Evolutionary conservation across 352 stramenopile genomes (phyloP).

Genomic region (Phytophthora pluvialis): DNA sequence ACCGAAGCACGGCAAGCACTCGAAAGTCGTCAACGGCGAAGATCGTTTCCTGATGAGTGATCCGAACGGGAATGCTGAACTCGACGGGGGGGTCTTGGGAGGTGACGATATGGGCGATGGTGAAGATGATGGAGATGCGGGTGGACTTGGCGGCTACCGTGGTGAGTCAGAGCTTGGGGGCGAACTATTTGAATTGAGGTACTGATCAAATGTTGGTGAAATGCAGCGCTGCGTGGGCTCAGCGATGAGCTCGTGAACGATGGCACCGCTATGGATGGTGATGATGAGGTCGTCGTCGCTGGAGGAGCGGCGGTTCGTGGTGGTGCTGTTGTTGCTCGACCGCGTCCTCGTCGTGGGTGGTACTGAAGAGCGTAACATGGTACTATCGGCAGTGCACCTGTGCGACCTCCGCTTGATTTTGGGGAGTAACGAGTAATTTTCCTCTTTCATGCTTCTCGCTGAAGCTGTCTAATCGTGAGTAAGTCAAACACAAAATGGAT

Average conservation of each 20-base stretch:
- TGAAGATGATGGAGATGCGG: constrained; percentile 6
- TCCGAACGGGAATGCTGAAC: too few species aligned
- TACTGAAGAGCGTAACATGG: constrained; percentile 22
- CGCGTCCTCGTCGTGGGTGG: constrained; percentile 18
- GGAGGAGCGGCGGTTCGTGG: constrained; percentile 22
- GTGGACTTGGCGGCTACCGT: constrained; percentile 14
- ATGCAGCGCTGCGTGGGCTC: constrained; percentile 27
- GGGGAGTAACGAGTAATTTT: neutral
- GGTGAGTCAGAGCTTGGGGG: constrained; percentile 7
- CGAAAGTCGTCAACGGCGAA: constrained; percentile 4
- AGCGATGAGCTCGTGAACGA: constrained; percentile 11
- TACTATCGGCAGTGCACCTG: neutral
- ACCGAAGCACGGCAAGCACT: neutral
- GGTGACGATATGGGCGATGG: neutral
- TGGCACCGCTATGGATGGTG: neutral
- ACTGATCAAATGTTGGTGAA: constrained; percentile 3
- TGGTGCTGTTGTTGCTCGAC: constrained; percentile 31
- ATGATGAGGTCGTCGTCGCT: constrained; percentile 34
- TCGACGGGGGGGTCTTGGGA: neutral
- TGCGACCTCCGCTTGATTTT: neutral
- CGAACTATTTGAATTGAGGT: neutral
- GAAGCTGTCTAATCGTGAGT: neutral
- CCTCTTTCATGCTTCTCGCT: constrained; percentile 1
- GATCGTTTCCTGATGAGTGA: constrained; percentile 16
- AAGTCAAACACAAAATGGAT: constrained; percentile 15